Evolutionary conservation across 345 rosid genomes (phyloP).

Genomic region (Angophora floribunda): DNA sequence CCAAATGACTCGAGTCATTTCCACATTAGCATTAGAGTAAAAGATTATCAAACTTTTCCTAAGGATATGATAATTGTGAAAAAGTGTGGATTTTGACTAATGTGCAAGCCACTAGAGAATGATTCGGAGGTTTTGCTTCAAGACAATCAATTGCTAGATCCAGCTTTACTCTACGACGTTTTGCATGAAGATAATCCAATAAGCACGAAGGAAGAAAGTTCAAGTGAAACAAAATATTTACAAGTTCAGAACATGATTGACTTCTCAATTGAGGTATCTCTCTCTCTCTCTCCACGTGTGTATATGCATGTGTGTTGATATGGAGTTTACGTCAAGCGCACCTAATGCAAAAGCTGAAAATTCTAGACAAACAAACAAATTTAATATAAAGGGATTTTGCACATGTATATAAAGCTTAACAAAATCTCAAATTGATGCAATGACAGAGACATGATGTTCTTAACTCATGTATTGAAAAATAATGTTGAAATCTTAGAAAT

Average conservation of each 20-base stretch:
- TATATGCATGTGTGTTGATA: neutral
- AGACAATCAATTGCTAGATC: neutral
- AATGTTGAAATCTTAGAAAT: neutral
- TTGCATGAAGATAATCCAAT: neutral
- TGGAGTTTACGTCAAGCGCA: neutral
- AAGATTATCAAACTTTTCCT: too few relatives aligned
- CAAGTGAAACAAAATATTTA: fast-evolving
- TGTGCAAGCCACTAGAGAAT: neutral
- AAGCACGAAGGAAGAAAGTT: neutral
- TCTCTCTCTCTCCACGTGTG: neutral
- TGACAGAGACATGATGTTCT: fast-evolving
- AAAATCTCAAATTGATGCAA: neutral
- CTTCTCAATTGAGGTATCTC: neutral
- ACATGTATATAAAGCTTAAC: neutral
- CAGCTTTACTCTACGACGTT: neutral
- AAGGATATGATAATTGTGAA: fast-evolving
- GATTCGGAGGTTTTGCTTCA: neutral
- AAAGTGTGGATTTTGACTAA: neutral
- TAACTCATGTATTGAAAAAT: neutral
- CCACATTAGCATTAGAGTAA: neutral
- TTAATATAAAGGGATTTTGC: neutral
- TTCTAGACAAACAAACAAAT: neutral
- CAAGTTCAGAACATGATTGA: neutral
- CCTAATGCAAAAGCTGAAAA: neutral
- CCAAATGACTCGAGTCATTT: neutral